phyloP scores from a whole-genome alignment of 2,329 filamentous ascomycete genomes.

The Polychaeton citri region DNA sequence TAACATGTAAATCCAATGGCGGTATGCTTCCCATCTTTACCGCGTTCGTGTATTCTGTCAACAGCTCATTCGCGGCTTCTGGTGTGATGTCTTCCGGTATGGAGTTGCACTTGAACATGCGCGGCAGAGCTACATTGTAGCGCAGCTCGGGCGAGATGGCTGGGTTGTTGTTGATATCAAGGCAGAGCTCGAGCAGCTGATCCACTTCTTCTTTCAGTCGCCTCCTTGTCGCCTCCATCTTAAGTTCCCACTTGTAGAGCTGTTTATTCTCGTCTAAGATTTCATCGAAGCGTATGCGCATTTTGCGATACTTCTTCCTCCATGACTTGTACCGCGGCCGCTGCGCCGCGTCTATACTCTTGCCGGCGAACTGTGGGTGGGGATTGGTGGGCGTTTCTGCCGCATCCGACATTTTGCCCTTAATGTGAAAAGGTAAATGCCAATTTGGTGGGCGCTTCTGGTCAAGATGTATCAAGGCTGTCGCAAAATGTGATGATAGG shows the following conservation, averaged over 20 bases:
- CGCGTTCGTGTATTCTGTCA: conserved; percentile 22
- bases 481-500: no score
- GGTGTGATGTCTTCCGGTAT: conserved; percentile 16
- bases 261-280: conserved; percentile 70
- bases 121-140: conserved; percentile 55
- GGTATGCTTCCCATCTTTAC: conserved; percentile 20
- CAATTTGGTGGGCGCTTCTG: no score
- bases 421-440: no score
- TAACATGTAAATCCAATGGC: conserved; percentile 17
- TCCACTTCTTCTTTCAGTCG: conserved; percentile 84
- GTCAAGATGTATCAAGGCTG: no score
- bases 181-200: conserved; percentile 73
- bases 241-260: conserved; percentile 68
- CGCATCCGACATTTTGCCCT: no score
- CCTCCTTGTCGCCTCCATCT: conserved; percentile 67
- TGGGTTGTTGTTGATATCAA: conserved; percentile 79
- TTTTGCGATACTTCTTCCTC: conserved; percentile 84
- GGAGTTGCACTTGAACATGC: conserved; percentile 50
- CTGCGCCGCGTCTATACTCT: conserved; percentile 11
- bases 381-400: no score
- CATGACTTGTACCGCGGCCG: conserved; percentile 23
- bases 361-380: conserved; percentile 3
- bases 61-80: conserved; percentile 15
- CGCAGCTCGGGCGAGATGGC: conserved; percentile 11
- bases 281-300: conserved; percentile 65